A percentile compares a stretch with the other conserved stretches of the same genome.
These are phyloP conservation scores for Beauveria asiatica DNA, from an alignment of 2,329 filamentous ascomycete species.

Conservation along the genomic window DNA sequence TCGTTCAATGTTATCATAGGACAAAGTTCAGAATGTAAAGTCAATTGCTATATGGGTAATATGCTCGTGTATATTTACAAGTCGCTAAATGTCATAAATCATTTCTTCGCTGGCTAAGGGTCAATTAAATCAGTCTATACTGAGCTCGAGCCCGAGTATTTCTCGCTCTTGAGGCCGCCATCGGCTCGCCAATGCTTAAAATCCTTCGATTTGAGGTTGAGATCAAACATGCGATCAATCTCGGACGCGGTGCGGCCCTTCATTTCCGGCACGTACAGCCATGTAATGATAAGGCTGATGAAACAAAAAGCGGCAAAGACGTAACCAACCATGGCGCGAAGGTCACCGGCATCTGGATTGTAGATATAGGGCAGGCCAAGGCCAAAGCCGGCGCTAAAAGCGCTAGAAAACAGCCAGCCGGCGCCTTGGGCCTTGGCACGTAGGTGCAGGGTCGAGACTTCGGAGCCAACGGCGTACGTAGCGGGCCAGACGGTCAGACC, in stretches of 20 bases:
- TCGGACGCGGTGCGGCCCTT: slow-evolving; percentile 37
- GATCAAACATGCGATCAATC: slow-evolving; percentile 35
- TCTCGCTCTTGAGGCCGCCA: not conserved
- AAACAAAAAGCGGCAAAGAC: slow-evolving; percentile 30
- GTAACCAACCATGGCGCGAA: slow-evolving; percentile 34
- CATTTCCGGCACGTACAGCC: slow-evolving; percentile 43
- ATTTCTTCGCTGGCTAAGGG: not conserved
- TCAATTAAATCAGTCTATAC: not conserved
- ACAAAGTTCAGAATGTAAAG: not conserved
- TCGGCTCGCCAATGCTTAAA: slow-evolving; percentile 16
- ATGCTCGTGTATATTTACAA: not conserved
- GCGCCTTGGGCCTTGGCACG: slow-evolving; percentile 35
- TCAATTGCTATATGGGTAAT: not conserved
- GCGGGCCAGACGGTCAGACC: slow-evolving; percentile 35
- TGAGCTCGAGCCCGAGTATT: not conserved
- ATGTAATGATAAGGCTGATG: slow-evolving; percentile 29
- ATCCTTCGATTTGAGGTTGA: slow-evolving; percentile 19
- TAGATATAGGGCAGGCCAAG: slow-evolving; percentile 43
- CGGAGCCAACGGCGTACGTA: slow-evolving; percentile 32
- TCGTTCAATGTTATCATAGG: too few species aligned
- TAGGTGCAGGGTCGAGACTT: slow-evolving; percentile 34
- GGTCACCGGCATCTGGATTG: slow-evolving; percentile 29
- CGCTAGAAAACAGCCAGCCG: slow-evolving; percentile 32
- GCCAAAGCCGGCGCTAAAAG: slow-evolving; percentile 33
- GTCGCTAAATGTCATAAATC: not conserved